These are phyloP conservation scores for Oryza brachyantha DNA, from an alignment of 176 grass and related monocot genomes.

Conservation along the genomic window DNA sequence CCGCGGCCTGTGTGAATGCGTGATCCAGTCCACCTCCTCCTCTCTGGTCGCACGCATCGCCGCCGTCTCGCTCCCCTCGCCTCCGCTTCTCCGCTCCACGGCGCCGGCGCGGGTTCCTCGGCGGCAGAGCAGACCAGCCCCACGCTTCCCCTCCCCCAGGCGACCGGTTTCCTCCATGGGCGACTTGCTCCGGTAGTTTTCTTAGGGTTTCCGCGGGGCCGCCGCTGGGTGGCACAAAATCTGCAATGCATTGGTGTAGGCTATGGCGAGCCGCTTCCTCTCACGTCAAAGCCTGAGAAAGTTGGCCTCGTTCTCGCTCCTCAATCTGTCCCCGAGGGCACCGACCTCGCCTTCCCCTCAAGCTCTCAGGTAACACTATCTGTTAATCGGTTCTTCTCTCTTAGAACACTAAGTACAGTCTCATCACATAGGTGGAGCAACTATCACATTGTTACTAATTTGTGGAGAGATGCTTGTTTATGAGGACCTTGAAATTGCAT, in stretches of 20 bases:
- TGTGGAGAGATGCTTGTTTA: background rate
- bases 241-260: background rate
- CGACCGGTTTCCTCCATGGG: too few relatives aligned
- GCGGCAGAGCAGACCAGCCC: too few relatives aligned
- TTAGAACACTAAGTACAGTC: background rate
- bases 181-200: too few relatives aligned
- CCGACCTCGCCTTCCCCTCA: background rate
- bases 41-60: too few relatives aligned
- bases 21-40: too few relatives aligned
- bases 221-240: too few relatives aligned
- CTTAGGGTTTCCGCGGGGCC: too few relatives aligned
- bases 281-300: constrained; percentile 37
- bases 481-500: background rate
- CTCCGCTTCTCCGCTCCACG: too few relatives aligned
- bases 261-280: constrained; percentile 41
- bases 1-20: too few relatives aligned
- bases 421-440: background rate
- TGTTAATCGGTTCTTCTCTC: background rate
- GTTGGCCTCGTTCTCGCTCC: constrained; percentile 12
- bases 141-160: too few relatives aligned
- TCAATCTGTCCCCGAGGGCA: constrained; percentile 16
- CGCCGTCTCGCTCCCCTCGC: too few relatives aligned
- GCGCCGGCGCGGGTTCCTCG: too few relatives aligned
- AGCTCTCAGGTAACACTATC: constrained; percentile 23
- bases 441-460: background rate